Evolutionary conservation across 139 green algal genomes (phyloP).

Genomic region (Chlamydomonas applanata): DNA sequence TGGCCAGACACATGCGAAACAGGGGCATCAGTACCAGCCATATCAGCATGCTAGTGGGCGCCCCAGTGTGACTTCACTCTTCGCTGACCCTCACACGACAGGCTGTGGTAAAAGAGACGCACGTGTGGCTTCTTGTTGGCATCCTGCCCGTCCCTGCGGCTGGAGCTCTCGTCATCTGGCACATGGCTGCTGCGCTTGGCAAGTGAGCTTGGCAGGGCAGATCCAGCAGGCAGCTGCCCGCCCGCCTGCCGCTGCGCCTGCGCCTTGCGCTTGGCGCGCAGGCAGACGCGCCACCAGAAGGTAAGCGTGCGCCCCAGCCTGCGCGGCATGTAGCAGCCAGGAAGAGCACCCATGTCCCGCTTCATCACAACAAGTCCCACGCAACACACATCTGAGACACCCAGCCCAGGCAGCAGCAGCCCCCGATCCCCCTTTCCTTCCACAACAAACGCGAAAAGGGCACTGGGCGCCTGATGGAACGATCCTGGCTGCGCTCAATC

Average conservation of each 20-base stretch:
- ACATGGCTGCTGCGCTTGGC: too few relatives aligned
- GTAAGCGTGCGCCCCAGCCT: slow-evolving; percentile 12
- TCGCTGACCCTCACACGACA: too few relatives aligned
- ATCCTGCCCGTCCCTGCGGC: not conserved
- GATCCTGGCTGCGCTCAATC: not conserved
- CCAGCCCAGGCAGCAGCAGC: too few relatives aligned
- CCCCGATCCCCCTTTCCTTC: too few relatives aligned
- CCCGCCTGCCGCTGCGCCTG: not conserved
- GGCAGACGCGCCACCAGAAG: slow-evolving; percentile 7
- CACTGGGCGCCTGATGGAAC: too few relatives aligned
- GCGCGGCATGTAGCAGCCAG: too few relatives aligned
- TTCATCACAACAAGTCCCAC: not conserved
- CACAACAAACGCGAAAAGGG: too few relatives aligned
- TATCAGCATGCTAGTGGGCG: too few relatives aligned
- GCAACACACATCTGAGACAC: too few relatives aligned
- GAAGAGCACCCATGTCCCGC: too few relatives aligned
- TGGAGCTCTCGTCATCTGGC: not conserved
- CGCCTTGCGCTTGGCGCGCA: slow-evolving; percentile 10
- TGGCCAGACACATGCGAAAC: not conserved
- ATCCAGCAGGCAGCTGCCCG: not conserved
- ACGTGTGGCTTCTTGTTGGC: slow-evolving; percentile 2
- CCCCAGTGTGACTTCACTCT: too few relatives aligned
- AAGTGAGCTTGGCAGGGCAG: not conserved
- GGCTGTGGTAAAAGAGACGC: not conserved
- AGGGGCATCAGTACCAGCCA: too few relatives aligned